Evolutionary conservation across 2,329 filamentous ascomycete genomes (phyloP).

Genomic region (Rhynchosporium agropyri): DNA sequence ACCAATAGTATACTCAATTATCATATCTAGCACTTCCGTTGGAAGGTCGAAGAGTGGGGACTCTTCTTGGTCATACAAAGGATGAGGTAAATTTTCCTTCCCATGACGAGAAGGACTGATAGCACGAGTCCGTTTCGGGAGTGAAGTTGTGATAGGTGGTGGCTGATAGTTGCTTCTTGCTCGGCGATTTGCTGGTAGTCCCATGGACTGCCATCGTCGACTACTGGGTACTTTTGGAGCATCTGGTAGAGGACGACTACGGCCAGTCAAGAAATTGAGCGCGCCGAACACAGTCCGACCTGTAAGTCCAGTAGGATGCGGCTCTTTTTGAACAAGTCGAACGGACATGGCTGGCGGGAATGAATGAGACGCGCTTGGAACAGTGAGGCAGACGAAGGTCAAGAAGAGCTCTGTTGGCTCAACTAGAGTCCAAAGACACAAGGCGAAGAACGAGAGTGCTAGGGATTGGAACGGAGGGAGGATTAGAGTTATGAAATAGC

Average conservation of each 20-base stretch:
- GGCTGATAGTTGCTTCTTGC: constrained; percentile 22
- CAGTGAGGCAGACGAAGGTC: no score
- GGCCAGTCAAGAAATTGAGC: constrained; percentile 18
- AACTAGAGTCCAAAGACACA: no score
- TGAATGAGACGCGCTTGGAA: no score
- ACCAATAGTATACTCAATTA: constrained; percentile 30
- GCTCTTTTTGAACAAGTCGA: constrained; percentile 8
- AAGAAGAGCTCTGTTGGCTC: no score
- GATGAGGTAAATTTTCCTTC: not conserved
- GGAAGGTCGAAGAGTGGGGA: constrained; percentile 25
- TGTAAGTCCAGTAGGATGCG: constrained; percentile 9
- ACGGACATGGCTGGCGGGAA: not conserved
- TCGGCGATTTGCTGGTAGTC: not conserved
- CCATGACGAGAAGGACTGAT: constrained; percentile 22
- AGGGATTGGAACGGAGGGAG: no score
- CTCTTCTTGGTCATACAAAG: constrained; percentile 21
- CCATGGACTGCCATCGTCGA: constrained; percentile 6
- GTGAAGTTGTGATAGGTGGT: constrained; percentile 15
- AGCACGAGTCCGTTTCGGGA: constrained; percentile 18
- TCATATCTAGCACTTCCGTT: constrained; percentile 22
- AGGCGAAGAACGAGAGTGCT: no score
- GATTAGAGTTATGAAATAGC: no score
- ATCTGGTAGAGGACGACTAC: constrained; percentile 4
- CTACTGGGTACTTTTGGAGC: not conserved
- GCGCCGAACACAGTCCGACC: constrained; percentile 5